Evolutionary conservation across 2,329 filamentous ascomycete genomes (phyloP).

Genomic region (Pestalotiopsis sp.): DNA sequence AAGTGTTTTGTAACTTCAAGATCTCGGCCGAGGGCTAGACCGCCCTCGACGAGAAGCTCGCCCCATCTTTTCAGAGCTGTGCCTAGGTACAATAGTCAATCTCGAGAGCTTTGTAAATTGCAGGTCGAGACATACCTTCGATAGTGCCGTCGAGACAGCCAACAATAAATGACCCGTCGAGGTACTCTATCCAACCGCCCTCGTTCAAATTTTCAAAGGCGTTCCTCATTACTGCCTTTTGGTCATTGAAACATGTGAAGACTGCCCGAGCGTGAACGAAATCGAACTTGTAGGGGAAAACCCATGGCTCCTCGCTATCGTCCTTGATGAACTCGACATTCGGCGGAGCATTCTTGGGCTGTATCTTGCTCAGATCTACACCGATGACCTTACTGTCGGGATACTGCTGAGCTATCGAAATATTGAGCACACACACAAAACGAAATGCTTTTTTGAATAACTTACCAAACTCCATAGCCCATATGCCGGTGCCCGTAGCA

Average conservation of each 20-base stretch:
- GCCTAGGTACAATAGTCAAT: neutral
- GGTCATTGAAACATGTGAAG: slow-evolving; percentile 12
- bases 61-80: slow-evolving; percentile 8
- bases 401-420: slow-evolving; percentile 1
- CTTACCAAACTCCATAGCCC: slow-evolving; percentile 9
- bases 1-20: slow-evolving; percentile 3
- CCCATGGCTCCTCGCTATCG: slow-evolving; percentile 14
- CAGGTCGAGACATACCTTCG: neutral
- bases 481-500: slow-evolving; percentile 14
- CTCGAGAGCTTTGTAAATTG: neutral
- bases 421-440: neutral
- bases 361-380: slow-evolving; percentile 14
- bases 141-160: slow-evolving; percentile 1
- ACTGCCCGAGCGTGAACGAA: slow-evolving; percentile 13
- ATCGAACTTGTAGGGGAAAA: slow-evolving; percentile 11
- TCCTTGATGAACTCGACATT: slow-evolving; percentile 14
- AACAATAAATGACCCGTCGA: neutral
- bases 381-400: slow-evolving; percentile 12
- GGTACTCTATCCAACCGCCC: slow-evolving; percentile 14
- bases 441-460: neutral
- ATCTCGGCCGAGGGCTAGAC: slow-evolving; percentile 8
- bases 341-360: slow-evolving; percentile 2
- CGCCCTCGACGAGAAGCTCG: neutral
- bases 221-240: slow-evolving; percentile 12
- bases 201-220: slow-evolving; percentile 14